Conservation (phyloP, 257 asterid genomes). For the Nicotiana benthamiana region DNA sequence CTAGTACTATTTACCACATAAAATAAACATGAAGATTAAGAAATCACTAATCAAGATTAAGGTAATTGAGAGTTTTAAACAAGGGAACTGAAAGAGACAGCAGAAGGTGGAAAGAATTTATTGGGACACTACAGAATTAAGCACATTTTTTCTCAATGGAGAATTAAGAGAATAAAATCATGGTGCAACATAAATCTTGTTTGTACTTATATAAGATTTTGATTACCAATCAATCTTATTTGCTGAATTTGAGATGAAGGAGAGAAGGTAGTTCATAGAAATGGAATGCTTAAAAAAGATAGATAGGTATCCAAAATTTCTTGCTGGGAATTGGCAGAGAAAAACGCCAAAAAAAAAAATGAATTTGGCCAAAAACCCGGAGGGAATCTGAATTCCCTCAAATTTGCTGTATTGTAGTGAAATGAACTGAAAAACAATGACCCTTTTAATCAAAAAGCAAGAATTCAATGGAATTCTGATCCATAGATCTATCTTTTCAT, state of each 20-base stretch:
- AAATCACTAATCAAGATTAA: neutral
- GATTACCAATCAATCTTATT: neutral
- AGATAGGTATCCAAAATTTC: neutral
- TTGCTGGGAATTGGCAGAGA: slow-evolving; percentile 32
- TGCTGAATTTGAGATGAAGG: neutral
- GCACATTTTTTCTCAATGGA: slow-evolving; percentile 22
- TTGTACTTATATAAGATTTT: neutral
- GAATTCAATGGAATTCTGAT: slow-evolving; percentile 27
- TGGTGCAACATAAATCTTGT: neutral
- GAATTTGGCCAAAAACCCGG: slow-evolving; percentile 37
- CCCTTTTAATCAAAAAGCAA: slow-evolving; percentile 17
- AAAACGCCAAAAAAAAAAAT: slow-evolving; percentile 44
- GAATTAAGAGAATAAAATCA: neutral
- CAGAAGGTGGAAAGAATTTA: neutral
- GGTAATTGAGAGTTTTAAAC: neutral
- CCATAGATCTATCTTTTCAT: slow-evolving; percentile 22
- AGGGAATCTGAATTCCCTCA: slow-evolving; percentile 26
- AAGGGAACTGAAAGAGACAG: slow-evolving; percentile 1
- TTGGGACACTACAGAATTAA: slow-evolving; percentile 4
- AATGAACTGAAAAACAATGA: slow-evolving; percentile 25
- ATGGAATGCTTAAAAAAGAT: neutral
- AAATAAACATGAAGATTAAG: slow-evolving; percentile 29
- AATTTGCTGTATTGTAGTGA: slow-evolving; percentile 46
- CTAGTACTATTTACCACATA: slow-evolving; percentile 22
- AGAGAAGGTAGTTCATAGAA: neutral